Evolutionary conservation across 257 asterid genomes (phyloP).

Genomic region (Solanum pinnatisectum): DNA sequence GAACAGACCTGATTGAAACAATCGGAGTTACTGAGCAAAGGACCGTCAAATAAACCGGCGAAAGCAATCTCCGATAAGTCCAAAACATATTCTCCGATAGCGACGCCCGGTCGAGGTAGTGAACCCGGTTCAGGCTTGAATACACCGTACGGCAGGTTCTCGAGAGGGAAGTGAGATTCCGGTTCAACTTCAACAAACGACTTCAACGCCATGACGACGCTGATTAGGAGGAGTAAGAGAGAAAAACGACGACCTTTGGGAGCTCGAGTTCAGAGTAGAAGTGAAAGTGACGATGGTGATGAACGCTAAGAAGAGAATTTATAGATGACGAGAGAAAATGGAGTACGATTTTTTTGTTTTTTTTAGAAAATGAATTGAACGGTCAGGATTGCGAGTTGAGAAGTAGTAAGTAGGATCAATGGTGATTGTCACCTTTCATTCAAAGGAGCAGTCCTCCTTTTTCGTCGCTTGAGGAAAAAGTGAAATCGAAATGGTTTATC

Average conservation of each 20-base stretch:
- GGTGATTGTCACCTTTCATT: neutral
- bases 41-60: conserved; percentile 80
- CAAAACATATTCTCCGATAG: conserved; percentile 68
- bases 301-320: neutral
- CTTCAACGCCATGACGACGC: conserved; percentile 44
- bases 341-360: neutral
- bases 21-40: conserved; percentile 45
- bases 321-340: neutral
- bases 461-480: neutral
- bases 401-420: neutral
- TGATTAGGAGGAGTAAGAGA: neutral
- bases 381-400: neutral
- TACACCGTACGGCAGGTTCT: conserved; percentile 94
- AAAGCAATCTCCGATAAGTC: conserved; percentile 60
- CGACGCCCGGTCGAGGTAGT: conserved; percentile 72
- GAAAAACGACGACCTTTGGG: neutral
- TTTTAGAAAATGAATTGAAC: neutral
- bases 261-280: neutral
- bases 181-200: conserved; percentile 69
- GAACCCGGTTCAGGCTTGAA: conserved; percentile 52
- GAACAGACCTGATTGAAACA: conserved; percentile 65
- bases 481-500: neutral
- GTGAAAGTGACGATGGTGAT: neutral
- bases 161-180: conserved; percentile 89
- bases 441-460: neutral